Base-by-base conservation (phyloP, 192 early-diverging fungal species). In the Chytriomyces sp. region DNA sequence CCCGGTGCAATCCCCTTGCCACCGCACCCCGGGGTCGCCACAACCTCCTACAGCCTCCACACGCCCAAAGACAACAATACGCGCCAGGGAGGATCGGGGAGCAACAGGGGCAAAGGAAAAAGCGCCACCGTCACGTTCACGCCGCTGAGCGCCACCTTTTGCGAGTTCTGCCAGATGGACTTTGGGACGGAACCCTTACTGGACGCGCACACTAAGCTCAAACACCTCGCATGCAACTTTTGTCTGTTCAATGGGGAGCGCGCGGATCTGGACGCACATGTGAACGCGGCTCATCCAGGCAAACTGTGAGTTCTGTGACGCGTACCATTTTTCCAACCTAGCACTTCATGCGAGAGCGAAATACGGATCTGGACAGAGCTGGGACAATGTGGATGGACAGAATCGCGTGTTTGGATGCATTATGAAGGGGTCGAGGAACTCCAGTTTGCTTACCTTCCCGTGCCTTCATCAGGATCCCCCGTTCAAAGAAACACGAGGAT, bases 181-280 rank as follows among this genome's bases (percentile, higher is more conserved):
- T 64, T 64, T n/a, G 62, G 34, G 19, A 33, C 62, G 19, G 62
- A 64, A 64, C 14, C 36, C 17, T 25, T 17, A 14, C 19, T 64
- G 39, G 32, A 64, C 40, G 19, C 10, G 28, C 62, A 64, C 62
- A 30, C 34, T 5, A 64, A 64, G 28, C 10, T 30, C 12, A 12
- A n/a, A 28, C 65, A 68, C 65, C 26, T 56, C 32, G 12, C 52
- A 4, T 68, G 65, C 30, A 68, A 68, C 33, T 68, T 68, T 25
- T 68, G 69, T 60, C 28, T 71, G 55, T 71, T 61, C 39, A 17
- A 60, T 14, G 69, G 40, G 14, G 26, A 36, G 39, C 14, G 69
- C 6, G 49, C 36, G 32, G 54, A 19, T 17, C 28, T 68, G 65
- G 52, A 53, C 34, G 52, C 49, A 0, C 65, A 68, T 56, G 33